Percentiles rank a stretch among this genome's conserved stretches.
These are phyloP conservation scores for Peniophora sp. DNA, from an alignment of 1,284 basidiomycete species.

Conservation along the genomic window DNA sequence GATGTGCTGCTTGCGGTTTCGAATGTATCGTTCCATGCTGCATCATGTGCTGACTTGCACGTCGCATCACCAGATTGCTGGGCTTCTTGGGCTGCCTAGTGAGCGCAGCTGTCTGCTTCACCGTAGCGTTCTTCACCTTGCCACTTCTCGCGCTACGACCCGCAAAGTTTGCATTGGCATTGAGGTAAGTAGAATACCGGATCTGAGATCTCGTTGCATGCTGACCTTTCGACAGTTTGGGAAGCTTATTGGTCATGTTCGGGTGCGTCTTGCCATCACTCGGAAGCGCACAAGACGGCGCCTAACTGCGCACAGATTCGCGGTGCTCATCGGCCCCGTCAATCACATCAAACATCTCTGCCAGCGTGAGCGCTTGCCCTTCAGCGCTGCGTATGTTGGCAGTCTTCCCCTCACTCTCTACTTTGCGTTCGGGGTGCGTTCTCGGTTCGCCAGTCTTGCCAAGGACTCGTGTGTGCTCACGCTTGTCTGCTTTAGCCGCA, in stretches of 20 bases:
- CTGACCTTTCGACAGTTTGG: constrained; percentile 42
- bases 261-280: constrained; percentile 40
- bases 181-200: constrained; percentile 47
- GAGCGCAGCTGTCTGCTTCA: constrained; percentile 92
- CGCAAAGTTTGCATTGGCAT: constrained; percentile 83
- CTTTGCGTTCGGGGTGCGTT: constrained; percentile 77
- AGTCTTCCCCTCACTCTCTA: constrained; percentile 82
- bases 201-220: neutral
- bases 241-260: constrained; percentile 82
- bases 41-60: no score
- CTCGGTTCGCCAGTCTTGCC: constrained; percentile 1
- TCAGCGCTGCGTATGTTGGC: constrained; percentile 77
- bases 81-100: constrained; percentile 91
- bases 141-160: constrained; percentile 81
- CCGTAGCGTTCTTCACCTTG: constrained; percentile 88
- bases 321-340: constrained; percentile 78
- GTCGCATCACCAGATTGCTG: constrained; percentile 58
- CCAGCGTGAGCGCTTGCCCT: constrained; percentile 81
- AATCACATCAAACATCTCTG: constrained; percentile 88
- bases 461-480: constrained; percentile 2
- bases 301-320: constrained; percentile 47
- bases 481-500: constrained; percentile 43
- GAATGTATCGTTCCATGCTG: no score
- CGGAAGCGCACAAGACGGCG: constrained; percentile 18
- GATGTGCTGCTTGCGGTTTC: no score